These are phyloP conservation scores for Asparagopsis taxiformis DNA, from an alignment of 31 red algal species.

Conservation along the genomic window DNA sequence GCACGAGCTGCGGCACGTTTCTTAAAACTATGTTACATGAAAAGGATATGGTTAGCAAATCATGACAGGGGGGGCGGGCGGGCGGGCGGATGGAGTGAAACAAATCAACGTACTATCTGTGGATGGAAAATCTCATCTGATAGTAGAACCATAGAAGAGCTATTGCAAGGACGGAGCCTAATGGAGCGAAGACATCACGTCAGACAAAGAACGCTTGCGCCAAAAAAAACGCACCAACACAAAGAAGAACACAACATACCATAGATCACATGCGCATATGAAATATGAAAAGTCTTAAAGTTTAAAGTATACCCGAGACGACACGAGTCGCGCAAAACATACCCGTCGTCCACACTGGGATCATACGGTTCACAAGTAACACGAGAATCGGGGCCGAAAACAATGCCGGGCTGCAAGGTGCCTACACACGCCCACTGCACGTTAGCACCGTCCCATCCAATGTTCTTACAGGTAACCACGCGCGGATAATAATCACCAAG, in stretches of 20 bases:
- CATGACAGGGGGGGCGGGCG: too few relatives aligned
- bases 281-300: conserved; percentile 48
- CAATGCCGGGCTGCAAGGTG: conserved; percentile 15
- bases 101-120: conserved; percentile 30
- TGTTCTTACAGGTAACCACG: conserved; percentile 56
- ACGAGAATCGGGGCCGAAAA: conserved; percentile 55
- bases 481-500: conserved; percentile 45
- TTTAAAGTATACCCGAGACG: conserved; percentile 65
- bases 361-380: conserved; percentile 56
- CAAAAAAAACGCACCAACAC: not conserved
- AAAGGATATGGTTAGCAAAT: too few relatives aligned
- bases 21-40: too few relatives aligned
- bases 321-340: conserved; percentile 45
- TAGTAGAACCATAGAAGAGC: conserved; percentile 56
- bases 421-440: conserved; percentile 66
- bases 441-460: conserved; percentile 56
- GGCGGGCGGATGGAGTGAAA: too few relatives aligned
- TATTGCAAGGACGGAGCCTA: conserved; percentile 25
- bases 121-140: conserved; percentile 37
- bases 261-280: conserved; percentile 59
- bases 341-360: conserved; percentile 38
- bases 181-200: not conserved
- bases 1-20: too few relatives aligned
- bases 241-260: conserved; percentile 9
- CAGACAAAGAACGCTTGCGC: not conserved